phyloP scores from a whole-genome alignment of 148 eudicot genomes.

The Nepenthes mirabilis region DNA sequence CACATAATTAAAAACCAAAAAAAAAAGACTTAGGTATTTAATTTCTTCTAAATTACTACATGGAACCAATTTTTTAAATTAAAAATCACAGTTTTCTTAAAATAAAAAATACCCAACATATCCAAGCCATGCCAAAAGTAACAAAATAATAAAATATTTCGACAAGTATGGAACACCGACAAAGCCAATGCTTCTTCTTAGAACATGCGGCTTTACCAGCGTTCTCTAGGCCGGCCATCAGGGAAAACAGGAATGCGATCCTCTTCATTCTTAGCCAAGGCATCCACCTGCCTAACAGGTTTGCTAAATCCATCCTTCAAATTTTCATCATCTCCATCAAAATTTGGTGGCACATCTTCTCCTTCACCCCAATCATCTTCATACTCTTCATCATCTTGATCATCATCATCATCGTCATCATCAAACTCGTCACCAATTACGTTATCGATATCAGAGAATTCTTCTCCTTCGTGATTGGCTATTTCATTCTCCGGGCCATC shows the following conservation, averaged over 20 bases:
- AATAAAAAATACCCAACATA: no score
- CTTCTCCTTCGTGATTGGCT: constrained; percentile 48
- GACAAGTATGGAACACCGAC: no score
- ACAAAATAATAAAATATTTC: no score
- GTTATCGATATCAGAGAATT: constrained; percentile 75
- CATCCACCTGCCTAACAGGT: constrained; percentile 24
- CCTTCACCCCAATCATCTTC: constrained; percentile 67
- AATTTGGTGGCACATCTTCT: constrained; percentile 77
- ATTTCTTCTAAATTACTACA: no score
- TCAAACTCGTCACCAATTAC: constrained; percentile 32
- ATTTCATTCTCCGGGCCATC: constrained; percentile 16
- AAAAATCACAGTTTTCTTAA: no score
- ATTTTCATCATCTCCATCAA: constrained; percentile 38
- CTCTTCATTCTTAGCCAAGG: constrained; percentile 22
- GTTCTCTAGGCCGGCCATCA: constrained; percentile 91
- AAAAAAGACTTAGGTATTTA: no score
- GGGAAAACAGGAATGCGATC: constrained; percentile 53
- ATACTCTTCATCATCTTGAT: constrained; percentile 24
- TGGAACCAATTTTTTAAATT: no score
- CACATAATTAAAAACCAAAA: no score
- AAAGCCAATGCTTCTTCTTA: no score
- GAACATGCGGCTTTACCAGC: constrained; percentile 40
- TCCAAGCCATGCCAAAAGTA: no score
- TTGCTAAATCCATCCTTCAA: constrained; percentile 25
- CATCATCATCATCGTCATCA: constrained; percentile 24